Base-by-base conservation (phyloP, 345 rosid species). In the Eutrema heterophyllum region DNA sequence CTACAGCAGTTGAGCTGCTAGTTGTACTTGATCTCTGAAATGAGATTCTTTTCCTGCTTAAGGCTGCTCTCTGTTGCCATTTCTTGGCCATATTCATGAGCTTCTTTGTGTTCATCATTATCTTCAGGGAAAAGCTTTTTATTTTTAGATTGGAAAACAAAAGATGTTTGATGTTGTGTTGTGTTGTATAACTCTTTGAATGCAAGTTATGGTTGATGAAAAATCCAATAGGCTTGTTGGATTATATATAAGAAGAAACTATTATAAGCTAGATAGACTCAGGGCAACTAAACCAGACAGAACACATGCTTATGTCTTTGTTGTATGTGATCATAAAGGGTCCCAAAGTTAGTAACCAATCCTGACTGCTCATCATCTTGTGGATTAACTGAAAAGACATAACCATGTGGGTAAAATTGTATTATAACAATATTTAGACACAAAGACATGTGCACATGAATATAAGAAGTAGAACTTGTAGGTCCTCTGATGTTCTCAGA, bases 41-140 rank as follows among this genome's bases (percentile, higher is more conserved):
- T 39, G 73, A 54, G 64, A 76, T 76, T 27, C 75, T 70, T 29
- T 70, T 76, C 36, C 79, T 76, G 13, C 1, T 12, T 0, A 70
- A 8, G 15, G 65, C 75, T 26, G 65, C 79, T 63, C 46, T 54
- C 0, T 51, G 64, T 70, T 46, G 79, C 79, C 79, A 76, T 49
- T 76, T 76, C 52, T 7, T 74, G 30, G 72, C 72, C 67, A 67
- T 49, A 38, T 67, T 74, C 10, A 74, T 48, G 9, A 75, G 57
- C n/a, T 68, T 68, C 57, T 21, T 75, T 48, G 68, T 12, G 53
- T 14, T 46, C 24, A 45, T 14, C n/a, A 21, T 49, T 9, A 21
- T 40, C n/a, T 40, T 40, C n/a, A 27, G 32, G 55, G 55, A 50
- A 27, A 21, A 10, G 41, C 39, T 2, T 35, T 35, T 35, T 12